phyloP scores from a whole-genome alignment of 78 protist genomes.

The Dictyostelium firmibasis region DNA sequence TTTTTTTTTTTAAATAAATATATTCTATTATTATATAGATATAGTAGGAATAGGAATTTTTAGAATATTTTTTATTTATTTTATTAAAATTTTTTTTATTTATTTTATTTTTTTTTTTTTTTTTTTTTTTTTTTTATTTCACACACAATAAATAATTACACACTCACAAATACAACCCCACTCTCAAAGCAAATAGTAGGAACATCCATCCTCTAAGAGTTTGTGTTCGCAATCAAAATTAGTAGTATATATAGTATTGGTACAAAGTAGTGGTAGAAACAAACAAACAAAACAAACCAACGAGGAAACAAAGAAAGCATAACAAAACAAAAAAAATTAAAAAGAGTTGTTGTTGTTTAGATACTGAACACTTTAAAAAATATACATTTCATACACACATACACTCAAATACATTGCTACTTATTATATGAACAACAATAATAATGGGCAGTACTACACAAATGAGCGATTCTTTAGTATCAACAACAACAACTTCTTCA shows the following conservation, averaged over 20 bases:
- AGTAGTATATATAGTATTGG: neutral
- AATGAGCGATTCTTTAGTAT: neutral
- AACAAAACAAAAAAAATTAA: no score
- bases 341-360: neutral
- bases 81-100: neutral
- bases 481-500: neutral
- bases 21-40: no score
- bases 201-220: neutral
- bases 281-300: neutral
- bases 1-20: no score
- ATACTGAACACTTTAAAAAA: neutral
- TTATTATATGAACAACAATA: neutral
- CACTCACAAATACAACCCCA: neutral
- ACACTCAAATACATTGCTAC: neutral
- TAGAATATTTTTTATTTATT: neutral
- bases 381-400: neutral
- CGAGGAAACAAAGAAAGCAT: no score
- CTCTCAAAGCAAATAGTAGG: neutral
- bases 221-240: neutral
- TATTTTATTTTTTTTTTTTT: no score
- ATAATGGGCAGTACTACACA: constrained; percentile 2
- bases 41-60: no score
- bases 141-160: neutral
- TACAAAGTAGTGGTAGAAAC: neutral
- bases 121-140: neutral